Evolutionary conservation across 1,284 basidiomycete species (phyloP).

Genomic region (Grifola frondosa): DNA sequence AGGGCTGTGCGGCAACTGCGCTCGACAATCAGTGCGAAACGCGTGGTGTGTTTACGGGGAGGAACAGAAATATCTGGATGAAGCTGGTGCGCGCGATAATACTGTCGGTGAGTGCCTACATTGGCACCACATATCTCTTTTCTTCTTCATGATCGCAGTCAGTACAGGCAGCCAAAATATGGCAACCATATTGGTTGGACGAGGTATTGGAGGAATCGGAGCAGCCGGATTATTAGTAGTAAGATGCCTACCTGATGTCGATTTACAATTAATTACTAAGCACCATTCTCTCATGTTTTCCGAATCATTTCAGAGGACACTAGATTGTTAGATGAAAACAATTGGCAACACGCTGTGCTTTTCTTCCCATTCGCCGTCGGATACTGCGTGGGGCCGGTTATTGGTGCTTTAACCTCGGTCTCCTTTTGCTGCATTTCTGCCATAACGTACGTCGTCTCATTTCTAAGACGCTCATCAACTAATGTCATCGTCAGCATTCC

Average conservation of each 20-base stretch:
- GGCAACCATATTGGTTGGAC: constrained; percentile 42
- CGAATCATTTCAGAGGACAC: constrained; percentile 44
- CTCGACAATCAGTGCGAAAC: too few species aligned
- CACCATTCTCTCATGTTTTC: constrained; percentile 33
- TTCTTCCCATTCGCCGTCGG: constrained; percentile 44
- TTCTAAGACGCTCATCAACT: neutral
- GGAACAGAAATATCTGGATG: too few species aligned
- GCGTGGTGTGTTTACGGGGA: too few species aligned
- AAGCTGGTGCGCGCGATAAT: too few species aligned
- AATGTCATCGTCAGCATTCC: constrained; percentile 32
- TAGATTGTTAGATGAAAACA: constrained; percentile 39
- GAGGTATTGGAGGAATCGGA: constrained; percentile 45
- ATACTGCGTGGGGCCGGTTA: constrained; percentile 41
- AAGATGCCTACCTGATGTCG: too few species aligned
- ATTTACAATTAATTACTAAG: too few species aligned
- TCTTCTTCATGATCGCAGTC: constrained; percentile 43
- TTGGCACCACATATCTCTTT: constrained; percentile 39
- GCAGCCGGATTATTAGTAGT: constrained; percentile 47
- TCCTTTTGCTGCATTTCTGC: constrained; percentile 52
- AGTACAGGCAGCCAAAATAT: constrained; percentile 42
- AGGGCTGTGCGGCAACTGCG: too few species aligned
- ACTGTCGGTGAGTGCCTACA: too few species aligned
- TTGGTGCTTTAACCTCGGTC: constrained; percentile 37
- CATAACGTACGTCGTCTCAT: constrained; percentile 40
- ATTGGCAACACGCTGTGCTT: constrained; percentile 37